Evolutionary conservation across 78 protist species (phyloP), one percentile per base, ranked within the genome.

Genomic region (Monocercomonoides exilis): DNA sequence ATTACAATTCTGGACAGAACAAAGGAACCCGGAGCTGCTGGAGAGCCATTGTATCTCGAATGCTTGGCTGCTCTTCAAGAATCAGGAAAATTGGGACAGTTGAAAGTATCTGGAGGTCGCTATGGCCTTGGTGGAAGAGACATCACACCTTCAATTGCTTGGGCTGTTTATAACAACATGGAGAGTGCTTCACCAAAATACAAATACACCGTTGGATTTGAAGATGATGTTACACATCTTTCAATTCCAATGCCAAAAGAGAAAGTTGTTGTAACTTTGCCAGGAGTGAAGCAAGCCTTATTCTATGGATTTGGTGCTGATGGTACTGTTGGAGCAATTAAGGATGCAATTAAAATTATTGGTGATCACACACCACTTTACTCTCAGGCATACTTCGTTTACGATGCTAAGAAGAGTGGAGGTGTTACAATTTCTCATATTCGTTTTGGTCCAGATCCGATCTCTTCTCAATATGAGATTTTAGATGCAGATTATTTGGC

Each of bases 271-370:
- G 0, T 81, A 36, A 80, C 89, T 33, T 90, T 87, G 5, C 63
- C 1, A 21, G 89, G 85, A 41, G 79, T 88, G 77, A 70, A 43
- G n/a, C 94, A 93, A 77, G 44, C 89, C 80, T 21, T 90, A 44
- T 82, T 93, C 91, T 93, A 77, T 45, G 95, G 93, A 3, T 43
- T 92, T n/a, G 95, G 95, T 32, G 77, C 90, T 6, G 95, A 93
- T 85, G 95, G 95, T 32, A 93, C 95, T 21, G 93, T 93, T 46
- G 91, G 94, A 33, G 92, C 95, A 41, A 87, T 87, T 86, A 89
- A 93, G 87, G 2, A 11, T 1, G 94, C 95, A 34, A 90, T 93
- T 89, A 88, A 45, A 43, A 79, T 89, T 46, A 93, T 93, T 63
- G 87, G 70, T 38, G 43, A 89, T 81, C 6, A 92, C 87, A 91